Conservation (phyloP, 805 yeast species). For the Saturnispora serradocipensis region DNA sequence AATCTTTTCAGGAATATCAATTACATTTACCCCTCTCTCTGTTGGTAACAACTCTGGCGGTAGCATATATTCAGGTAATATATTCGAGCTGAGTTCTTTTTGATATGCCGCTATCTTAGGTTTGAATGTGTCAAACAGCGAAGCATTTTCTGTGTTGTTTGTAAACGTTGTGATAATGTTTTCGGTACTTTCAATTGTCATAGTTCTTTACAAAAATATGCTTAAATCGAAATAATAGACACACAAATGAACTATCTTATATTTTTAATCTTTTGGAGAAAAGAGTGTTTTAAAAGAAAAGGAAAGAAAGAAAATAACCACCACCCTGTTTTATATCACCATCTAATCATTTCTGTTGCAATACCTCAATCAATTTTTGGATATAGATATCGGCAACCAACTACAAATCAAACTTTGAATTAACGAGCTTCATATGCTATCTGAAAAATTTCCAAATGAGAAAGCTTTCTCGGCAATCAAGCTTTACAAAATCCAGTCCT, state of each 20-base stretch:
- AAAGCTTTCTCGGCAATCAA: not conserved
- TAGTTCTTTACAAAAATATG: not conserved
- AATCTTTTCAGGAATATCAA: slow-evolving; percentile 23
- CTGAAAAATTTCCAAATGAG: not conserved
- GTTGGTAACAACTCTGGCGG: slow-evolving; percentile 16
- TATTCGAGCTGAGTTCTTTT: slow-evolving; percentile 17
- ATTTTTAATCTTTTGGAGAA: not conserved
- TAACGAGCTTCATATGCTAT: not conserved
- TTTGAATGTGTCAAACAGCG: slow-evolving; percentile 20
- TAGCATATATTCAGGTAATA: slow-evolving; percentile 17
- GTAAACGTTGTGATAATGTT: not conserved
- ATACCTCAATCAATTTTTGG: not conserved
- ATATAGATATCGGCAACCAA: not conserved
- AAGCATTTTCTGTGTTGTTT: slow-evolving; percentile 4
- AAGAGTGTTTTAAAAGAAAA: not conserved
- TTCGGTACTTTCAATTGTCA: slow-evolving; percentile 1
- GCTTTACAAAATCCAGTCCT: not conserved
- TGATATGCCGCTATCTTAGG: slow-evolving; percentile 30
- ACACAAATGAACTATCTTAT: not conserved
- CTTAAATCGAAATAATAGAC: too few species aligned
- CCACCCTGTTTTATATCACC: not conserved
- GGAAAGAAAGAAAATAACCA: not conserved
- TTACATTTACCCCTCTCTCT: slow-evolving; percentile 20
- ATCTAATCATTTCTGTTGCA: not conserved
- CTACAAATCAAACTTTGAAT: not conserved